A percentile compares a stretch with the other conserved stretches of the same genome.
phyloP scores from a whole-genome alignment of 495 filamentous ascomycete species.

The Durotheca rogersii region DNA sequence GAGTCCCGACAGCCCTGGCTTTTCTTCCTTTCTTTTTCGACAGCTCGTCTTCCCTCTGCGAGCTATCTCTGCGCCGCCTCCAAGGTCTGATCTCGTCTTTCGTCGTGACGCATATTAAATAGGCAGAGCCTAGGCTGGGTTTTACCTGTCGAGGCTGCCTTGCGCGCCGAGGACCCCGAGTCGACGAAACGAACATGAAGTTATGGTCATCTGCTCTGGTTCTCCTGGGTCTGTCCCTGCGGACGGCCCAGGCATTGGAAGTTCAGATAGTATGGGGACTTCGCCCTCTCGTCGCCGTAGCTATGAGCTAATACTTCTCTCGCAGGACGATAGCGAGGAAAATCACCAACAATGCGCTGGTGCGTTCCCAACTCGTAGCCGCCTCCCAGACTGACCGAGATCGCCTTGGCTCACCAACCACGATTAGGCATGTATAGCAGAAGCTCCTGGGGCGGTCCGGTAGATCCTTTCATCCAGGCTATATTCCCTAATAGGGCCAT shows the following conservation, averaged over 20 bases:
- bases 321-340: slow-evolving; percentile 69
- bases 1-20: too few relatives aligned
- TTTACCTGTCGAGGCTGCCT: slow-evolving; percentile 34
- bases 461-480: slow-evolving; percentile 84
- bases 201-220: slow-evolving; percentile 40
- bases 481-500: slow-evolving; percentile 69
- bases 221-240: slow-evolving; percentile 52
- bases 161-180: slow-evolving; percentile 24
- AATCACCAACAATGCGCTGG: slow-evolving; percentile 82
- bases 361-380: slow-evolving; percentile 25
- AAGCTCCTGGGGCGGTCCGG: slow-evolving; percentile 82
- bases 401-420: slow-evolving; percentile 15
- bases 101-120: too few relatives aligned
- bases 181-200: slow-evolving; percentile 40
- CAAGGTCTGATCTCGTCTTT: too few relatives aligned
- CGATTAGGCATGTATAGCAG: slow-evolving; percentile 85
- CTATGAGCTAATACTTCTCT: slow-evolving; percentile 13
- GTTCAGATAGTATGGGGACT: slow-evolving; percentile 51
- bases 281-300: background rate
- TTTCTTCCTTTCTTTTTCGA: too few relatives aligned
- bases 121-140: too few relatives aligned
- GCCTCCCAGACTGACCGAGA: background rate
- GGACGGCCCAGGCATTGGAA: slow-evolving; percentile 63
- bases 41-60: too few relatives aligned
- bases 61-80: too few relatives aligned